phyloP scores from a whole-genome alignment of 2,329 filamentous ascomycete species.

The Fusarium nodosum region DNA sequence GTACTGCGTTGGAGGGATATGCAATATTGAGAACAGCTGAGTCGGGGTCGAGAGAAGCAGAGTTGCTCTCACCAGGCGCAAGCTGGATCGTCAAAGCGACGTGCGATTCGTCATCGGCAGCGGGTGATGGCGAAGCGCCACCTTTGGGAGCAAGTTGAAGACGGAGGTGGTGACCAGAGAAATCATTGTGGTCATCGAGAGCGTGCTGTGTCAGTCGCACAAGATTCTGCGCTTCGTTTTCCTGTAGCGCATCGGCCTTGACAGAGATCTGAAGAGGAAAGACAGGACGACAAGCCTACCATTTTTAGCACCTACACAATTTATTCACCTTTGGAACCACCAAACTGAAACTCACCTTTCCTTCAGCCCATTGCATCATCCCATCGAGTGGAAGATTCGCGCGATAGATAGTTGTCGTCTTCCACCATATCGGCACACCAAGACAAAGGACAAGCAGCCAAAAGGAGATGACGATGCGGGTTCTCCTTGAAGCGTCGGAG shows the following conservation, averaged over 20 bases:
- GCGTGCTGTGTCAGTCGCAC: slow-evolving; percentile 86
- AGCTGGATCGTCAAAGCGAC: slow-evolving; percentile 80
- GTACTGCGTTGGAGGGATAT: slow-evolving; percentile 78
- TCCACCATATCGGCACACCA: slow-evolving; percentile 95
- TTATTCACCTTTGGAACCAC: background rate
- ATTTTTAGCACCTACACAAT: background rate
- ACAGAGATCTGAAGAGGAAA: slow-evolving; percentile 89
- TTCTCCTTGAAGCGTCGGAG: slow-evolving; percentile 76
- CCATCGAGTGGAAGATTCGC: slow-evolving; percentile 84
- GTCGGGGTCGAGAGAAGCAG: slow-evolving; percentile 76
- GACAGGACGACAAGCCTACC: slow-evolving; percentile 85
- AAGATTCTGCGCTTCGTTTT: slow-evolving; percentile 78
- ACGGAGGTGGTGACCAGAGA: slow-evolving; percentile 85
- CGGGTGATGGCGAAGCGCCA: slow-evolving; percentile 27
- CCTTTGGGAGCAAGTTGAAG: slow-evolving; percentile 54
- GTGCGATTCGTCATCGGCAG: slow-evolving; percentile 59
- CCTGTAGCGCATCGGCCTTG: slow-evolving; percentile 74
- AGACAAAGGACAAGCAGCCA: slow-evolving; percentile 88
- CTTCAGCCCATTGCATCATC: slow-evolving; percentile 94
- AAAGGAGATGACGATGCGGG: slow-evolving; percentile 85
- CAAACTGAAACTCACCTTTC: slow-evolving; percentile 71
- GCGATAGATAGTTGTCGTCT: slow-evolving; percentile 91
- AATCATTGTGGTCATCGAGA: slow-evolving; percentile 88
- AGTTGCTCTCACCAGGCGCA: slow-evolving; percentile 71
- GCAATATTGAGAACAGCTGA: slow-evolving; percentile 80